phyloP scores from a whole-genome alignment of 176 grass and related monocot genomes.

The Phyllostachys edulis region DNA sequence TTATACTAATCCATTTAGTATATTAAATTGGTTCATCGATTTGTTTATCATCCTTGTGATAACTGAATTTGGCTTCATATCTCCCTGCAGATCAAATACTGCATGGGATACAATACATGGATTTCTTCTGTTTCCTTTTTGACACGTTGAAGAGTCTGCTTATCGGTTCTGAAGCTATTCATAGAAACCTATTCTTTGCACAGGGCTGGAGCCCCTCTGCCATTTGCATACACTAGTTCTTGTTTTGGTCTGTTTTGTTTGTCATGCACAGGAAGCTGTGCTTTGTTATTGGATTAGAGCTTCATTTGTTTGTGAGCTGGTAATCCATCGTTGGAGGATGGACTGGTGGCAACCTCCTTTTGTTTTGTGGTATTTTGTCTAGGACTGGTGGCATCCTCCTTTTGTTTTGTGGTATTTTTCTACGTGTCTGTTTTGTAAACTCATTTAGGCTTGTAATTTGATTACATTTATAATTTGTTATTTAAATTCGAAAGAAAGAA shows the following conservation, averaged over 20 bases:
- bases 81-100: slow-evolving; percentile 40
- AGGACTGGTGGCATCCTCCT: slow-evolving; percentile 24
- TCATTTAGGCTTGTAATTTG: slow-evolving; percentile 28
- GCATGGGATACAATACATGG: slow-evolving; percentile 37
- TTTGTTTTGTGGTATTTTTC: slow-evolving; percentile 3
- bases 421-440: slow-evolving; percentile 8
- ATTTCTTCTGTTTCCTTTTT: slow-evolving; percentile 38
- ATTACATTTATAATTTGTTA: slow-evolving; percentile 19
- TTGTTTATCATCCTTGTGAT: neutral
- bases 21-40: neutral
- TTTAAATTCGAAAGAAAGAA: neutral
- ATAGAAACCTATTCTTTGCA: slow-evolving; percentile 41
- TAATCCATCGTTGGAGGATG: slow-evolving; percentile 25
- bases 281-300: slow-evolving; percentile 15
- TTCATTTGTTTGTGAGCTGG: neutral
- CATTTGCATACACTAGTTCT: slow-evolving; percentile 11
- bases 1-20: neutral
- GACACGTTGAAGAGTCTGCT: slow-evolving; percentile 40
- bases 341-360: slow-evolving; percentile 24
- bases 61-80: slow-evolving; percentile 10
- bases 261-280: slow-evolving; percentile 29
- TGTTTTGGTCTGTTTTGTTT: slow-evolving; percentile 17
- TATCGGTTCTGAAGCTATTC: slow-evolving; percentile 44
- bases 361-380: neutral
- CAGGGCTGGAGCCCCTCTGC: slow-evolving; percentile 21